Evolutionary conservation across 2,329 filamentous ascomycete genomes (phyloP).

Genomic region (Penicillium sp.): DNA sequence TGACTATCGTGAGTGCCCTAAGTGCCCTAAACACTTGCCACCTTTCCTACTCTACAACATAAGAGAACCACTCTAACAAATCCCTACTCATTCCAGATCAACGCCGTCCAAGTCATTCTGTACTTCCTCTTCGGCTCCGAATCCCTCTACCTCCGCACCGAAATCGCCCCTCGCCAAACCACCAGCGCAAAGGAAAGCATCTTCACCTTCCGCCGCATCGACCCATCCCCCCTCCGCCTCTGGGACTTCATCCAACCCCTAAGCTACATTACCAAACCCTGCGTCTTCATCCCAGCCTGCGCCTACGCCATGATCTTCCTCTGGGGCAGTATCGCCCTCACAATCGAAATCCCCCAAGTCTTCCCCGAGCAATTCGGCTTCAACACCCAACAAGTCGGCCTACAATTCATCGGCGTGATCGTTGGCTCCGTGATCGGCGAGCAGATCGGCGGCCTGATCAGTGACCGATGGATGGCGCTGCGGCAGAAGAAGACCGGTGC

Average conservation of each 20-base stretch:
- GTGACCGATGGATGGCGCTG: conserved; percentile 60
- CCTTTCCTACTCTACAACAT: not conserved
- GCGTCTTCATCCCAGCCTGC: conserved; percentile 55
- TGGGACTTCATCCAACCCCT: conserved; percentile 58
- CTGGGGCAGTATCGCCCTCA: conserved; percentile 56
- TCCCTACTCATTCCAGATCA: conserved; percentile 38
- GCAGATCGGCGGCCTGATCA: conserved; percentile 58
- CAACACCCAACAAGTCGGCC: conserved; percentile 60
- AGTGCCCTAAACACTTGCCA: not conserved
- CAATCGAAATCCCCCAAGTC: conserved; percentile 62
- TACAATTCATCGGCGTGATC: conserved; percentile 62
- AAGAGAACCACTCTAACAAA: not conserved
- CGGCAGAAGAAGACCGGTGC: conserved; percentile 34
- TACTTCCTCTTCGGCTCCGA: conserved; percentile 60
- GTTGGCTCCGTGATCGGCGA: conserved; percentile 62
- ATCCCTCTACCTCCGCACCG: conserved; percentile 51
- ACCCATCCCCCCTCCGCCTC: conserved; percentile 52
- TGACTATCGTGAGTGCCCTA: conserved; percentile 50
- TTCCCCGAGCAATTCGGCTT: conserved; percentile 59
- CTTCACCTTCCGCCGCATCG: conserved; percentile 54
- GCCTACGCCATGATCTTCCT: conserved; percentile 62
- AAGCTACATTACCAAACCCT: conserved; percentile 48
- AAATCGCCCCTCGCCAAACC: conserved; percentile 24
- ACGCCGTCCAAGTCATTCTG: conserved; percentile 57
- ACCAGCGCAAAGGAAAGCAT: conserved; percentile 47